Conservation (phyloP, 176 grass and related monocot genomes). For the Aegilops umbellulata region DNA sequence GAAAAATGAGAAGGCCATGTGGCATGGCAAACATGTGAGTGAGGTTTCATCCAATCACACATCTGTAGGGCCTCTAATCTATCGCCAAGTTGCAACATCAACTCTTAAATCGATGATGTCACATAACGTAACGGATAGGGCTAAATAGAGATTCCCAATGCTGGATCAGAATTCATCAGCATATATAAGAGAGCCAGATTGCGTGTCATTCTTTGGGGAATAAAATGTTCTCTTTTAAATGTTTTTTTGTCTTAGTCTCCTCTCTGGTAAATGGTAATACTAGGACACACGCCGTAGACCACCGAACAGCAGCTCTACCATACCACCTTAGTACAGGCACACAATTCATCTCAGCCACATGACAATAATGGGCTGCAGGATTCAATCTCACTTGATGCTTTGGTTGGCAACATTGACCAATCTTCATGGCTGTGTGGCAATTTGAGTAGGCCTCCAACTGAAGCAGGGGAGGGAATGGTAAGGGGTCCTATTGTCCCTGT, state of each 20-base stretch:
- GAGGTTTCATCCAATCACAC: constrained; percentile 38
- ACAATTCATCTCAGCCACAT: constrained; percentile 14
- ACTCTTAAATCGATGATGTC: constrained; percentile 9
- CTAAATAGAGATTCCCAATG: not conserved
- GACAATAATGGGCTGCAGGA: not conserved
- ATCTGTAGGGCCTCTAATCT: constrained; percentile 31
- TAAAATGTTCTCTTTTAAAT: not conserved
- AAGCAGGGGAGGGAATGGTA: not conserved
- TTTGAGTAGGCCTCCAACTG: constrained; percentile 32
- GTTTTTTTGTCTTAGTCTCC: not conserved
- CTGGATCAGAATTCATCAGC: not conserved
- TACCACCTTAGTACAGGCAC: not conserved
- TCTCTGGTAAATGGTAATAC: constrained; percentile 7
- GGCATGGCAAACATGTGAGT: constrained; percentile 48
- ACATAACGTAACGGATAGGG: not conserved
- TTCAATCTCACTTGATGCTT: constrained; percentile 14
- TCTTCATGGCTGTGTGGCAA: constrained; percentile 22
- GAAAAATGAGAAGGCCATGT: constrained; percentile 21
- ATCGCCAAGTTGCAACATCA: constrained; percentile 36
- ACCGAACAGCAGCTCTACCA: constrained; percentile 13
- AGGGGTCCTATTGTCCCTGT: constrained; percentile 30
- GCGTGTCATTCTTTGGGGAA: constrained; percentile 3
- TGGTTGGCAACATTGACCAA: not conserved
- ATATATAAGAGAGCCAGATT: not conserved
- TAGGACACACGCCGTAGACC: not conserved